These are phyloP conservation scores for Trametes polyzona DNA, from an alignment of 1,284 basidiomycete genomes.

Conservation along the genomic window DNA sequence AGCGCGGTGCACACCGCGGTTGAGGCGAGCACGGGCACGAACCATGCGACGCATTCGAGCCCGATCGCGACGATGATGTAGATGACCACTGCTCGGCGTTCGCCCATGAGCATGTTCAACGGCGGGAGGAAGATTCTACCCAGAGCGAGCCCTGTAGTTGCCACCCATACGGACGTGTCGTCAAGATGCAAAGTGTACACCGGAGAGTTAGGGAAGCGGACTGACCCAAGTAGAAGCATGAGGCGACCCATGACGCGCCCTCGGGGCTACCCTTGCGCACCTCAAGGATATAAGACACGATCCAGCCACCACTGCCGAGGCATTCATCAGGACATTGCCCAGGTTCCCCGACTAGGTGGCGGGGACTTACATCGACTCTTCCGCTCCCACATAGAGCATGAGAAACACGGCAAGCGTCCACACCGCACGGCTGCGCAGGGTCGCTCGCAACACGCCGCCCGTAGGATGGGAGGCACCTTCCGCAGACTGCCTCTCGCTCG, in stretches of 20 bases:
- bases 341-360: neutral
- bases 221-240: constrained; percentile 37
- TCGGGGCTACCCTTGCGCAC: constrained; percentile 36
- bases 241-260: constrained; percentile 39
- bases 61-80: constrained; percentile 36
- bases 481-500: constrained; percentile 13
- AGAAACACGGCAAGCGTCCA: constrained; percentile 39
- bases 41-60: constrained; percentile 38
- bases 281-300: constrained; percentile 35
- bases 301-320: constrained; percentile 37
- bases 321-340: neutral
- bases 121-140: constrained; percentile 37
- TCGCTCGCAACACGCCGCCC: constrained; percentile 18
- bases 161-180: too few species aligned
- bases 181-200: too few species aligned
- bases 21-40: constrained; percentile 35
- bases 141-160: constrained; percentile 36
- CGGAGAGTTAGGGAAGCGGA: too few species aligned
- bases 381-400: constrained; percentile 40
- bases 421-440: constrained; percentile 33
- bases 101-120: constrained; percentile 38
- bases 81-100: constrained; percentile 37
- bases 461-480: constrained; percentile 7
- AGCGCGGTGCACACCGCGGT: constrained; percentile 39
- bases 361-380: constrained; percentile 37